These are phyloP conservation scores for Epichloe sp. DNA, from an alignment of 2,329 filamentous ascomycete genomes.

Conservation along the genomic window DNA sequence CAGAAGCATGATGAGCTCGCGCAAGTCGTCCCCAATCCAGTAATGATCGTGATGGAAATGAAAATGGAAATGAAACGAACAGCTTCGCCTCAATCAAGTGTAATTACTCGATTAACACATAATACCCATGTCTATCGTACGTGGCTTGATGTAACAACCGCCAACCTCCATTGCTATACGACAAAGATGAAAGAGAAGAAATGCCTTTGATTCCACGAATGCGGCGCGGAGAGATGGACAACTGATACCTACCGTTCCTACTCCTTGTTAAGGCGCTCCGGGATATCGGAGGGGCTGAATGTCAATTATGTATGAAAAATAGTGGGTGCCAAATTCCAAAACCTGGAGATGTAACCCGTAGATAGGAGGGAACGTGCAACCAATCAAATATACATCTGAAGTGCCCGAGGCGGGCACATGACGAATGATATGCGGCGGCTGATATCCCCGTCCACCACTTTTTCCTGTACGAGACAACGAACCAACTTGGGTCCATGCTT, in stretches of 20 bases:
- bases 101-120: conserved; percentile 1
- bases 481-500: no score
- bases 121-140: conserved; percentile 5
- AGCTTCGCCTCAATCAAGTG: not conserved
- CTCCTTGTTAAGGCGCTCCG: not conserved
- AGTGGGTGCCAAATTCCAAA: not conserved
- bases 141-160: not conserved
- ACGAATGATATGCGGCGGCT: no score
- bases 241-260: not conserved
- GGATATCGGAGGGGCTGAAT: not conserved
- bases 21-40: not conserved
- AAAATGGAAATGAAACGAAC: not conserved
- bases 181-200: not conserved
- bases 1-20: not conserved
- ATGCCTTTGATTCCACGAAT: not conserved
- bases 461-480: no score
- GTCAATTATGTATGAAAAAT: not conserved
- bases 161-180: not conserved
- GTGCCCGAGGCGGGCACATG: no score
- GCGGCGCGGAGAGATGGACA: not conserved
- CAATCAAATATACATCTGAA: no score
- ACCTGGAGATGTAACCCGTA: not conserved
- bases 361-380: not conserved
- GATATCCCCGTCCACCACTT: no score
- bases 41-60: not conserved